Evolutionary conservation across 75 land plant species (phyloP).

Genomic region (Cupressus sempervirens): DNA sequence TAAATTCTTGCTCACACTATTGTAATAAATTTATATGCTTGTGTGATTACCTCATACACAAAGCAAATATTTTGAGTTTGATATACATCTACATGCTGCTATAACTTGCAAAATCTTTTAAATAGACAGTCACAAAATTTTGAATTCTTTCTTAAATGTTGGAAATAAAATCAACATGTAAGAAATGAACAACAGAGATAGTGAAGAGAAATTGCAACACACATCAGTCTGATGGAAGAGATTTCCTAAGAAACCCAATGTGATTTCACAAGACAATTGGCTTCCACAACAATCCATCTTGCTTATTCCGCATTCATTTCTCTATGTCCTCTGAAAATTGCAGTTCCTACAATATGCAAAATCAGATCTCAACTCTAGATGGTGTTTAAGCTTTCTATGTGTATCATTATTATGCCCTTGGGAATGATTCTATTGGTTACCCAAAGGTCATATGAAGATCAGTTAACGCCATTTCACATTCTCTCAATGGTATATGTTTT

Average conservation of each 20-base stretch:
- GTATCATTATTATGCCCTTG: background rate
- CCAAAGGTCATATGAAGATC: background rate
- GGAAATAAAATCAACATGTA: background rate
- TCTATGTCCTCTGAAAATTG: background rate
- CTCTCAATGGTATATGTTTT: background rate
- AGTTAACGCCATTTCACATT: background rate
- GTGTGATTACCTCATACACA: background rate
- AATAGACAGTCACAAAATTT: no score
- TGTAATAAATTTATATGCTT: background rate
- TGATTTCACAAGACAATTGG: background rate
- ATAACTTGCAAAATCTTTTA: no score
- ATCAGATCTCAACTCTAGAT: background rate
- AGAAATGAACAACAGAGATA: background rate
- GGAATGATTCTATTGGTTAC: background rate
- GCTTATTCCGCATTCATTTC: background rate
- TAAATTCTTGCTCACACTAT: background rate
- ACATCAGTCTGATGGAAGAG: background rate
- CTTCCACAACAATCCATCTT: background rate
- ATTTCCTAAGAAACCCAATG: background rate
- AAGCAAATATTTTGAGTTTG: background rate
- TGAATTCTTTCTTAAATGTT: background rate
- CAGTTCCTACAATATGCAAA: background rate
- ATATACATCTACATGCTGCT: background rate
- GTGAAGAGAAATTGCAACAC: background rate
- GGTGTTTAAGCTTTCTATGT: background rate